These are phyloP conservation scores for Myochromella boudieri DNA, from an alignment of 768 basidiomycete species.

Conservation along the genomic window DNA sequence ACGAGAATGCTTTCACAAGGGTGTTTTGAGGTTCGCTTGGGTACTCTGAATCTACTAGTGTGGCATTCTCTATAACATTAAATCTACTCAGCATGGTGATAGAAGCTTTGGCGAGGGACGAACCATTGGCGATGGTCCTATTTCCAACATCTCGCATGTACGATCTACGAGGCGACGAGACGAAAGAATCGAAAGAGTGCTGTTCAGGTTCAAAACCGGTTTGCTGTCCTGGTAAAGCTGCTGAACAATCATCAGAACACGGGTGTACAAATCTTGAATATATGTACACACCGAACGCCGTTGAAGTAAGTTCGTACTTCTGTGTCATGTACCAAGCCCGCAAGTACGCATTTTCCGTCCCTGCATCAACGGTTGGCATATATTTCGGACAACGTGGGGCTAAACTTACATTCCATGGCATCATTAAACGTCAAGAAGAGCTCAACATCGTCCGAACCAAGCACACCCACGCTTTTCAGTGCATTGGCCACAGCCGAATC, in stretches of 20 bases:
- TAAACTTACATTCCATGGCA: slow-evolving; percentile 83
- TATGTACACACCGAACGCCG: slow-evolving; percentile 41
- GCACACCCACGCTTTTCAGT: slow-evolving; percentile 73
- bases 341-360: slow-evolving; percentile 95
- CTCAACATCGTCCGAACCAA: slow-evolving; percentile 79
- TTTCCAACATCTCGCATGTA: slow-evolving; percentile 74
- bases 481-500: slow-evolving; percentile 71
- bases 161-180: slow-evolving; percentile 64
- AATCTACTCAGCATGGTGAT: no score
- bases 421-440: slow-evolving; percentile 81
- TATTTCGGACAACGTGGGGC: background rate
- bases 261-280: background rate
- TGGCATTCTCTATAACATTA: slow-evolving; percentile 32
- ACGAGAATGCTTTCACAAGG: slow-evolving; percentile 76
- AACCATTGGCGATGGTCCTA: slow-evolving; percentile 65
- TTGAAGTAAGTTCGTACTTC: slow-evolving; percentile 49
- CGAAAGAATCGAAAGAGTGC: slow-evolving; percentile 39
- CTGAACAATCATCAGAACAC: slow-evolving; percentile 7
- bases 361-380: slow-evolving; percentile 26
- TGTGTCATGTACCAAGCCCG: slow-evolving; percentile 74
- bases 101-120: no score
- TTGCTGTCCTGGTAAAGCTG: slow-evolving; percentile 62
- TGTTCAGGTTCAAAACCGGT: slow-evolving; percentile 44
- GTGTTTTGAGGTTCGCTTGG: slow-evolving; percentile 68
- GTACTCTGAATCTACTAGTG: slow-evolving; percentile 29